Percentiles rank a stretch among this genome's conserved stretches.
Conservation (phyloP, 495 filamentous ascomycete genomes). For the Saxophila tyrrhenica region DNA sequence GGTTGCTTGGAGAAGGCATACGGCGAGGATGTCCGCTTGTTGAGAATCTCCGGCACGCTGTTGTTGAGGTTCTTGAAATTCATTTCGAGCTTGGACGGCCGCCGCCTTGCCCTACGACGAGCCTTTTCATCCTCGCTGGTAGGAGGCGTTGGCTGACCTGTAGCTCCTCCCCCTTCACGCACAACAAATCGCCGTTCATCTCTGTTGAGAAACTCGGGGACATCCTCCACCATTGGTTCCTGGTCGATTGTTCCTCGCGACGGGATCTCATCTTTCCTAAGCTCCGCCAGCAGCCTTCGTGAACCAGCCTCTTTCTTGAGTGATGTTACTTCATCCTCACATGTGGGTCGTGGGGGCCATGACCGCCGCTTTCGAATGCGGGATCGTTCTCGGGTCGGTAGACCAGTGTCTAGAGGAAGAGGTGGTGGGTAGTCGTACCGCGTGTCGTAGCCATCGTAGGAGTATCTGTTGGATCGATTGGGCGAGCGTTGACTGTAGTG, state of each 20-base stretch:
- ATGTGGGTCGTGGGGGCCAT: constrained; percentile 29
- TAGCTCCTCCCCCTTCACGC: constrained; percentile 7
- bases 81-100: constrained; percentile 22
- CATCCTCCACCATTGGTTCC: constrained; percentile 28
- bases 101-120: constrained; percentile 20
- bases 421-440: constrained; percentile 19
- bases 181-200: constrained; percentile 26
- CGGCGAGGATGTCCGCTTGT: constrained; percentile 24
- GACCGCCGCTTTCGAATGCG: constrained; percentile 9
- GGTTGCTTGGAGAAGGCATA: constrained; percentile 30
- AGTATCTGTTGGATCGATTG: not conserved
- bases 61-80: constrained; percentile 12
- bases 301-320: constrained; percentile 25
- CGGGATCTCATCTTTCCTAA: constrained; percentile 20
- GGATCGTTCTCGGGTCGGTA: constrained; percentile 8
- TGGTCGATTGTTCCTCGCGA: constrained; percentile 31
- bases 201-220: constrained; percentile 5
- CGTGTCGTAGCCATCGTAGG: constrained; percentile 17
- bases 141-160: constrained; percentile 13
- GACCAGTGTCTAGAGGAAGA: constrained; percentile 6
- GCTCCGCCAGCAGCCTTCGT: constrained; percentile 8
- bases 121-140: constrained; percentile 17
- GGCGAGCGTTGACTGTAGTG: not conserved
- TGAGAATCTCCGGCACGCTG: constrained; percentile 19
- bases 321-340: constrained; percentile 27